Conservation (phyloP, 2,329 filamentous ascomycete species). For the Curvularia eragrostidis region DNA sequence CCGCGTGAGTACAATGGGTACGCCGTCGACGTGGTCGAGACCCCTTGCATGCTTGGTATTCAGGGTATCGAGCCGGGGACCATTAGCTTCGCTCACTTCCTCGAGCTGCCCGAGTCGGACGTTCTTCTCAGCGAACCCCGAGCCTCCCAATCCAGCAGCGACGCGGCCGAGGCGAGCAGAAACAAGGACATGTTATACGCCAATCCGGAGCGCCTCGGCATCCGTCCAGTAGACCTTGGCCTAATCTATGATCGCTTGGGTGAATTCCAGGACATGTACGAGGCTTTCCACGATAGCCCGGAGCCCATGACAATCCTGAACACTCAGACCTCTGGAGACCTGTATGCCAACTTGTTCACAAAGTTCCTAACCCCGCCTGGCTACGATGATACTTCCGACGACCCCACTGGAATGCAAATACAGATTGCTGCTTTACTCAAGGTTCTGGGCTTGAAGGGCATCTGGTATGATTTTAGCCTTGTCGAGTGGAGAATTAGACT, state of each 20-base stretch:
- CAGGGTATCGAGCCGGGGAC: conserved; percentile 75
- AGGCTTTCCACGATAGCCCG: conserved; percentile 60
- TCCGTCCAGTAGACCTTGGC: conserved; percentile 42
- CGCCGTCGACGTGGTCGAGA: conserved; percentile 54
- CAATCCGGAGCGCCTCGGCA: conserved; percentile 49
- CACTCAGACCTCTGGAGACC: conserved; percentile 60
- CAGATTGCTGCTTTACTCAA: conserved; percentile 74
- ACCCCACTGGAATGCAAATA: conserved; percentile 68
- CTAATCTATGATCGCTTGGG: conserved; percentile 47
- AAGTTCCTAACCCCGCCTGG: conserved; percentile 52
- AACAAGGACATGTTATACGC: conserved; percentile 54
- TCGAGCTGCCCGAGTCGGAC: conserved; percentile 71
- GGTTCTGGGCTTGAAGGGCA: conserved; percentile 68
- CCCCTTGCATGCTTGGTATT: conserved; percentile 75
- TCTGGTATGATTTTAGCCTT: conserved; percentile 77
- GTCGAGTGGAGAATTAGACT: conserved; percentile 78
- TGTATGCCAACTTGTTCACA: conserved; percentile 54
- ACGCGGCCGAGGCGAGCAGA: conserved; percentile 44
- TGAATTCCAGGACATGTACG: conserved; percentile 61
- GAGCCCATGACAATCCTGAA: conserved; percentile 60
- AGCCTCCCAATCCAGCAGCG: conserved; percentile 50
- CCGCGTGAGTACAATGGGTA: conserved; percentile 36
- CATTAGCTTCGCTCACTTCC: conserved; percentile 71
- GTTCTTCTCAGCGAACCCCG: conserved; percentile 64
- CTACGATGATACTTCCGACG: conserved; percentile 54